These are phyloP conservation scores for Trichoderma orchidacearum DNA, from an alignment of 495 filamentous ascomycete genomes.

Conservation along the genomic window DNA sequence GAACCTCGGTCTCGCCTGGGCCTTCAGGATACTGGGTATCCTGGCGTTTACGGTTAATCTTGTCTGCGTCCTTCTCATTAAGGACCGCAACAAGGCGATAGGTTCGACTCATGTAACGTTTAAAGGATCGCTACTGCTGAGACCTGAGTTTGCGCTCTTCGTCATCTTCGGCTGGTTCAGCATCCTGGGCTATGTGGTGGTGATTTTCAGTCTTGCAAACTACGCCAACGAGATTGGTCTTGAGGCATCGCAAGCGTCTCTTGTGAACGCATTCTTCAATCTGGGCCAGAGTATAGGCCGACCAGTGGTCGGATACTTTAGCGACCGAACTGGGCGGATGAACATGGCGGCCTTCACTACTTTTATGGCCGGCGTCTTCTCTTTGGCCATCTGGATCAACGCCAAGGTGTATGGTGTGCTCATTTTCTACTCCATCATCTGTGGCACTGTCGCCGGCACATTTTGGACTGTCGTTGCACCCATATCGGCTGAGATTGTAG, in stretches of 20 bases:
- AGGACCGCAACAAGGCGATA: slow-evolving; percentile 19
- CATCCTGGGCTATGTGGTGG: slow-evolving; percentile 53
- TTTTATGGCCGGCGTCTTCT: slow-evolving; percentile 10
- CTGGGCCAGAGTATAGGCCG: slow-evolving; percentile 49
- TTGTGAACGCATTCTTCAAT: slow-evolving; percentile 55
- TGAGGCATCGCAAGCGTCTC: slow-evolving; percentile 43
- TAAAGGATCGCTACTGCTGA: slow-evolving; percentile 36
- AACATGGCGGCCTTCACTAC: slow-evolving; percentile 35
- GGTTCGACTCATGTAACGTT: slow-evolving; percentile 28
- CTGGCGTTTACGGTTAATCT: slow-evolving; percentile 34
- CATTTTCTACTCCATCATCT: slow-evolving; percentile 51
- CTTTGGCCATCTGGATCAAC: slow-evolving; percentile 52
- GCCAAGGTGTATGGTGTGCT: slow-evolving; percentile 50
- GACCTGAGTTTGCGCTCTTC: slow-evolving; percentile 45
- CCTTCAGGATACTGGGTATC: slow-evolving; percentile 46
- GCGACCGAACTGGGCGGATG: slow-evolving; percentile 48
- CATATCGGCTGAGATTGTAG: slow-evolving; percentile 64
- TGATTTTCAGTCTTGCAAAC: slow-evolving; percentile 50
- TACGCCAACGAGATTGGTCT: slow-evolving; percentile 49
- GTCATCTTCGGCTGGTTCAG: slow-evolving; percentile 51
- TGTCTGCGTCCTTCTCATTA: slow-evolving; percentile 39
- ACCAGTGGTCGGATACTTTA: slow-evolving; percentile 48
- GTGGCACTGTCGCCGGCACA: slow-evolving; percentile 50
- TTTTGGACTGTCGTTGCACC: slow-evolving; percentile 65
- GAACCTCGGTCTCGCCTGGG: slow-evolving; percentile 36